These are phyloP conservation scores for Inga laurina DNA, from an alignment of 306 rosid genomes.

Conservation along the genomic window DNA sequence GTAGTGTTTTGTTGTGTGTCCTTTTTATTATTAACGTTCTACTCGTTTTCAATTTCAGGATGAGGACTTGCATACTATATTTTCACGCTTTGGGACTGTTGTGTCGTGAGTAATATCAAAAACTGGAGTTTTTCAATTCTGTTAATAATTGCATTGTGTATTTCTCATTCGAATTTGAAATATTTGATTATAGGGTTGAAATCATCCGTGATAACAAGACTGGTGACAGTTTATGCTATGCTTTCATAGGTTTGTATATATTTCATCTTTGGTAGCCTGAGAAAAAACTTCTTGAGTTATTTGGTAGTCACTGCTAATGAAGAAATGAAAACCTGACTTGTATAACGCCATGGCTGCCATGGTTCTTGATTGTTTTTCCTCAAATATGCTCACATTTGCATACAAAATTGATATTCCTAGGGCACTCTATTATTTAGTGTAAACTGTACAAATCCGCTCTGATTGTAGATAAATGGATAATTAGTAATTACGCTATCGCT, in stretches of 20 bases:
- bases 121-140: conserved; percentile 21
- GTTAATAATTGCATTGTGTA: conserved; percentile 26
- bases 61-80: conserved; percentile 90
- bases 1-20: background rate
- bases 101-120: conserved; percentile 61
- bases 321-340: background rate
- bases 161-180: conserved; percentile 32
- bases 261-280: background rate
- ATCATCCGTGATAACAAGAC: conserved; percentile 88
- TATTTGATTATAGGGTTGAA: conserved; percentile 77
- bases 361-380: background rate
- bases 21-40: background rate
- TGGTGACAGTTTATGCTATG: conserved; percentile 94
- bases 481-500: conserved; percentile 9
- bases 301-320: background rate
- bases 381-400: background rate
- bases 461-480: background rate
- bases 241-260: conserved; percentile 78
- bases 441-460: conserved; percentile 18
- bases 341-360: background rate
- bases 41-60: conserved; percentile 56
- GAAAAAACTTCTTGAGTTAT: background rate
- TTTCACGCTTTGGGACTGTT: conserved; percentile 89
- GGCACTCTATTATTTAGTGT: background rate
- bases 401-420: conserved; percentile 13